phyloP scores from a whole-genome alignment of 2,329 filamentous ascomycete genomes.

The Diaporthe velutina region DNA sequence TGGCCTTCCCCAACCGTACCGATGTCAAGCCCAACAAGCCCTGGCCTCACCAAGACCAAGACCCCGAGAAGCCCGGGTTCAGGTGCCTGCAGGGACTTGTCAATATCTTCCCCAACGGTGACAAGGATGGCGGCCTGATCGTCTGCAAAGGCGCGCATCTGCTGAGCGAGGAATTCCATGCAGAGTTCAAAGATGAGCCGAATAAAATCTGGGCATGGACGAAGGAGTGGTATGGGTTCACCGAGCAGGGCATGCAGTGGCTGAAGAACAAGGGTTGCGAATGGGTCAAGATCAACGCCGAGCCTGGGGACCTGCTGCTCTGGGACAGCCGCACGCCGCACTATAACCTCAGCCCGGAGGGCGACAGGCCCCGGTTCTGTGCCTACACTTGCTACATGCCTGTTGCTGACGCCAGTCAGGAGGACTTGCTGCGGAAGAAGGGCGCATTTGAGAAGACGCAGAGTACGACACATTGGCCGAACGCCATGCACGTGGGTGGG shows the following conservation, averaged over 20 bases:
- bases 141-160: constrained; percentile 51
- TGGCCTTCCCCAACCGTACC: constrained; percentile 54
- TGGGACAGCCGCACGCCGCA: constrained; percentile 56
- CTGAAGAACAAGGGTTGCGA: constrained; percentile 49
- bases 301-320: constrained; percentile 58
- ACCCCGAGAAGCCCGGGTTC: constrained; percentile 58
- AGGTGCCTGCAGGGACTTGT: constrained; percentile 61
- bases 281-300: constrained; percentile 54
- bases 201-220: constrained; percentile 48
- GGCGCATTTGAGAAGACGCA: constrained; percentile 47
- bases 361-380: constrained; percentile 51
- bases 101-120: constrained; percentile 58
- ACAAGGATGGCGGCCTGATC: constrained; percentile 60
- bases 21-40: constrained; percentile 52
- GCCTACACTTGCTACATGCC: constrained; percentile 55
- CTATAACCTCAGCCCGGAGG: constrained; percentile 48
- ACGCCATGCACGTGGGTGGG: neutral
- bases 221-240: constrained; percentile 52
- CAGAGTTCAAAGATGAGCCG: constrained; percentile 47
- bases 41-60: constrained; percentile 62
- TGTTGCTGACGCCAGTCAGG: constrained; percentile 47
- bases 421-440: constrained; percentile 50
- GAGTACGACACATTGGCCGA: constrained; percentile 16
- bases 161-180: constrained; percentile 51
- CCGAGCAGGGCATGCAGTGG: constrained; percentile 53